A percentile compares a stretch with the other conserved stretches of the same genome.
Evolutionary conservation across 2,329 filamentous ascomycete genomes (phyloP).

Genomic region (Zymoseptoria tritici): DNA sequence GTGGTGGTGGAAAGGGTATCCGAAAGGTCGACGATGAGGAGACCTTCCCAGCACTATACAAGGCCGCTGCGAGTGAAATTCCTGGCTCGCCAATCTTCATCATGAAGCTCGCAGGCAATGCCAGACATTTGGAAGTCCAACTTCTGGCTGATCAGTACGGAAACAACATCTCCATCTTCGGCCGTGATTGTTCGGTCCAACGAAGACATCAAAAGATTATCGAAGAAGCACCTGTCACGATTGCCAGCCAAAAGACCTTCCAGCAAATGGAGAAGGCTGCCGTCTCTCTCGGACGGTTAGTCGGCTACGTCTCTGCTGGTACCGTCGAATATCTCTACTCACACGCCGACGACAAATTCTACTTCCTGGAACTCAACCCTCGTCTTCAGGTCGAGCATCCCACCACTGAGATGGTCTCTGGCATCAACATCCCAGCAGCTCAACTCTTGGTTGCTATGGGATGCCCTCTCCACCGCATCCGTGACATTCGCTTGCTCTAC

Average conservation of each 20-base stretch:
- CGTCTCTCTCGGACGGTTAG: constrained; percentile 83
- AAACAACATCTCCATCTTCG: constrained; percentile 98
- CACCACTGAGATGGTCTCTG: constrained; percentile 98
- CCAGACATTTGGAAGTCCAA: constrained; percentile 94
- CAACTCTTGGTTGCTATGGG: constrained; percentile 99
- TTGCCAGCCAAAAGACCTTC: constrained; percentile 84
- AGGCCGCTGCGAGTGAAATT: constrained; percentile 93
- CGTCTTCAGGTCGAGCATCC: constrained; percentile 99
- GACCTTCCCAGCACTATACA: constrained; percentile 80
- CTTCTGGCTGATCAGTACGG: constrained; percentile 97
- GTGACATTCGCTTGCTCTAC: constrained; percentile 92
- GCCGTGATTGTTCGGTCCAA: constrained; percentile 97
- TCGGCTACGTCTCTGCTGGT: constrained; percentile 97
- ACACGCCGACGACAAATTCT: constrained; percentile 95
- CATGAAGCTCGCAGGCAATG: constrained; percentile 98
- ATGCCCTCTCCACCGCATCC: constrained; percentile 87
- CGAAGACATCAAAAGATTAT: constrained; percentile 99
- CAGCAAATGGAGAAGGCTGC: constrained; percentile 94
- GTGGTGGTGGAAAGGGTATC: constrained; percentile 98
- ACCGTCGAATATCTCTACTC: constrained; percentile 99
- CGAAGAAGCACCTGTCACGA: constrained; percentile 95
- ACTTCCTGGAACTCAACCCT: constrained; percentile 97
- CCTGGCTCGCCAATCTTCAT: constrained; percentile 99
- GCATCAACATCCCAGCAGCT: constrained; percentile 92
- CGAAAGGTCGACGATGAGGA: constrained; percentile 85